Conservation (phyloP, 1,139 yeast species). For the Meyerozyma carpophila region DNA sequence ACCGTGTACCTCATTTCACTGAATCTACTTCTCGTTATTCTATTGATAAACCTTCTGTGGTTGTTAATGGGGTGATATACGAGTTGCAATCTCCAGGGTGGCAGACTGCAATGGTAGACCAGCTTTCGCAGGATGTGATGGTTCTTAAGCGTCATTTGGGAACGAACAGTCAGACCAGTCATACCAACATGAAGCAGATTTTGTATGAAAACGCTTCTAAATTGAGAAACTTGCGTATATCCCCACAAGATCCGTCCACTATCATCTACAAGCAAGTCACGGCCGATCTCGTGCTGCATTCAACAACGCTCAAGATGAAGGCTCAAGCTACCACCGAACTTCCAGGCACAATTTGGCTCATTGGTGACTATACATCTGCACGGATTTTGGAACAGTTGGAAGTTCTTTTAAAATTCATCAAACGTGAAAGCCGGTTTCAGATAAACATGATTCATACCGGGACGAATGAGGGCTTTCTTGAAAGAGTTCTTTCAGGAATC, state of each 20-base stretch:
- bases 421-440: constrained; percentile 22
- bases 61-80: constrained; percentile 69
- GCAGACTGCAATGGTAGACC: constrained; percentile 36
- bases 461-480: constrained; percentile 4
- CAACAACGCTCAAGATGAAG: constrained; percentile 12
- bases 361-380: constrained; percentile 47
- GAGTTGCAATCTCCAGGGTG: constrained; percentile 30
- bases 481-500: constrained; percentile 2
- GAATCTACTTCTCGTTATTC: constrained; percentile 25
- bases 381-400: constrained; percentile 37
- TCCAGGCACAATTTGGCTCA: constrained; percentile 43
- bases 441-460: constrained; percentile 30
- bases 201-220: constrained; percentile 29
- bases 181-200: constrained; percentile 15
- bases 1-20: constrained; percentile 9
- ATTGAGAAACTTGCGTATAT: constrained; percentile 27
- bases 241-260: constrained; percentile 30
- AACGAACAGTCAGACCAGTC: constrained; percentile 7
- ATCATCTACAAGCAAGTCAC: constrained; percentile 30
- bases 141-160: constrained; percentile 20
- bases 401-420: constrained; percentile 26
- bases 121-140: constrained; percentile 32
- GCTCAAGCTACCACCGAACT: constrained; percentile 10
- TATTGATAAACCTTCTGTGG: constrained; percentile 45
- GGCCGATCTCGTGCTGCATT: constrained; percentile 20